These are phyloP conservation scores for Mycena belliarum DNA, from an alignment of 768 basidiomycete genomes.

Conservation along the genomic window DNA sequence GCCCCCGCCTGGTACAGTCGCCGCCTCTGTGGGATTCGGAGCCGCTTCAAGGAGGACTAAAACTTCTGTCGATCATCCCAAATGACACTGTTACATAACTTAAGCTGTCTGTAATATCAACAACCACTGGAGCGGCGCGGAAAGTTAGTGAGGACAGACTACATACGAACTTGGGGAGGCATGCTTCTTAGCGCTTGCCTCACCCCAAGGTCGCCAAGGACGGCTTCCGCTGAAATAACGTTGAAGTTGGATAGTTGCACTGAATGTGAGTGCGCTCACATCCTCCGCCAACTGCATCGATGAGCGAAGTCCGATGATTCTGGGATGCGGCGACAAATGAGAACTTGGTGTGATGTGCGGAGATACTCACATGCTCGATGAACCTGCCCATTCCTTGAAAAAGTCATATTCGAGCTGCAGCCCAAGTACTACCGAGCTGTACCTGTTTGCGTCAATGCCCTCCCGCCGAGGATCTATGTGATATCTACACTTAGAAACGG, in stretches of 20 bases:
- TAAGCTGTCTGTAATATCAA: conserved; percentile 1
- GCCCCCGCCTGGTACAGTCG: conserved; percentile 38
- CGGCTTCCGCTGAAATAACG: conserved; percentile 60
- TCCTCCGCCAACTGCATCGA: conserved; percentile 65
- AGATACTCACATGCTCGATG: conserved; percentile 53
- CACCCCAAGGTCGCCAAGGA: conserved; percentile 82
- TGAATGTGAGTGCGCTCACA: conserved; percentile 28
- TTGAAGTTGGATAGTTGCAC: conserved; percentile 5
- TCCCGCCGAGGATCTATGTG: conserved; percentile 74
- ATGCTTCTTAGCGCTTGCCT: conserved; percentile 77
- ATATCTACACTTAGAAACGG: conserved; percentile 6
- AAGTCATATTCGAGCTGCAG: conserved; percentile 5
- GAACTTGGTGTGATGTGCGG: too few species aligned
- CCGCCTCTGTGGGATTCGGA: conserved; percentile 38
- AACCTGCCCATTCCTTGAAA: conserved; percentile 56
- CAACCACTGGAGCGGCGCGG: not conserved
- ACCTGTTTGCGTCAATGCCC: conserved; percentile 82
- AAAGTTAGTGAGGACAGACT: too few species aligned
- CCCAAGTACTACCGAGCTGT: conserved; percentile 29
- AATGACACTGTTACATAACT: conserved; percentile 5
- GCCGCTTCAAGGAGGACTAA: conserved; percentile 8
- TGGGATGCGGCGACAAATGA: conserved; percentile 22
- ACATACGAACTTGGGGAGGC: conserved; percentile 65
- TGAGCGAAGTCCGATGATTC: conserved; percentile 65
- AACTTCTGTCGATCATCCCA: not conserved